These are phyloP conservation scores for Parastagonospora nodorum DNA, from an alignment of 2,329 filamentous ascomycete species.

Conservation along the genomic window DNA sequence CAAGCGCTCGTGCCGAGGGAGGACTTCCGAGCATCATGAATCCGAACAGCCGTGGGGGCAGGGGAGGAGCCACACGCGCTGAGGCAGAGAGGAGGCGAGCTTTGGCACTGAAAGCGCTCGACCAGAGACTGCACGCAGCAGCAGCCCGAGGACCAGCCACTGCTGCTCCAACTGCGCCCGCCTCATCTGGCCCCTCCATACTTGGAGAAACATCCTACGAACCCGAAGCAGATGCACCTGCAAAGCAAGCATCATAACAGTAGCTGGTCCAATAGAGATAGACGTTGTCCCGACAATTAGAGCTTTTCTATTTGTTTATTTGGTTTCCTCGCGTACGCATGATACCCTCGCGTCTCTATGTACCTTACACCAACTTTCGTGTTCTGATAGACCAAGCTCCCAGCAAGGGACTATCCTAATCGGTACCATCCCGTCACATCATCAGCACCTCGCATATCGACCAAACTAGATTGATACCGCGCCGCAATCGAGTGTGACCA, in stretches of 20 bases:
- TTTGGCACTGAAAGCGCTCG: constrained; percentile 85
- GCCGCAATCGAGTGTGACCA: constrained; percentile 12
- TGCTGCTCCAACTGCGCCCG: constrained; percentile 45
- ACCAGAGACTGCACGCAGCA: constrained; percentile 89
- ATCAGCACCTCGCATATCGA: constrained; percentile 5
- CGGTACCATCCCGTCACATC: constrained; percentile 4
- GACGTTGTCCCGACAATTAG: neutral
- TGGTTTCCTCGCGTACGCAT: constrained; percentile 16
- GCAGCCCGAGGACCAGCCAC: constrained; percentile 57
- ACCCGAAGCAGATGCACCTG: constrained; percentile 45
- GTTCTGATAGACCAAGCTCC: constrained; percentile 18
- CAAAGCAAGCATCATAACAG: constrained; percentile 25
- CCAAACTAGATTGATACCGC: constrained; percentile 15
- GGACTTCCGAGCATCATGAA: constrained; percentile 65
- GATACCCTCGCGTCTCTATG: constrained; percentile 35
- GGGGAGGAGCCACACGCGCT: constrained; percentile 72
- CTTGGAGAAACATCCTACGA: constrained; percentile 50
- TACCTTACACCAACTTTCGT: constrained; percentile 24
- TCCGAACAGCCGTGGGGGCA: constrained; percentile 52
- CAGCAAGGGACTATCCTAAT: constrained; percentile 19
- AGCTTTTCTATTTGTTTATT: constrained; percentile 9
- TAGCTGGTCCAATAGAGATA: neutral
- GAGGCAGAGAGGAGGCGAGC: constrained; percentile 91
- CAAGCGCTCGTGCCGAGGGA: constrained; percentile 66
- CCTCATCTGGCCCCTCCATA: constrained; percentile 40